Percentiles rank a stretch among this genome's conserved stretches.
Evolutionary conservation across 495 filamentous ascomycete genomes (phyloP).

Genomic region (Xylaria nigripes): DNA sequence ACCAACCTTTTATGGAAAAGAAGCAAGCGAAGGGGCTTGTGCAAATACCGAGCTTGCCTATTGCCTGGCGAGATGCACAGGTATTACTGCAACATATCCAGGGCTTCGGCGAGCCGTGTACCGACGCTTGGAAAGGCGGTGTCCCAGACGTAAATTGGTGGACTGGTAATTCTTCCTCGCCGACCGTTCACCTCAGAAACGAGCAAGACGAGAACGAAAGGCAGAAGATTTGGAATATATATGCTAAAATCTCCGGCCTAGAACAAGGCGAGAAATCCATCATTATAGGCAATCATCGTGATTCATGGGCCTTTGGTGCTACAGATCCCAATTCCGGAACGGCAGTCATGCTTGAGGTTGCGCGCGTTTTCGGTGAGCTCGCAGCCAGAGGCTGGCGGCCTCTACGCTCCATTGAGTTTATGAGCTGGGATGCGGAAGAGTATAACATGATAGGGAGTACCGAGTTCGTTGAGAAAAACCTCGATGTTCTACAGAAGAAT

Average conservation of each 20-base stretch:
- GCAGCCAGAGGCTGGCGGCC: conserved; percentile 73
- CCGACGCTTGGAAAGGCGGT: conserved; percentile 67
- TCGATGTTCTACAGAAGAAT: conserved; percentile 63
- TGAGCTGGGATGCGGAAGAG: conserved; percentile 88
- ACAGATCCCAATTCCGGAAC: conserved; percentile 81
- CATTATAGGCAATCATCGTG: conserved; percentile 88
- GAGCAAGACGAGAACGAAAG: conserved; percentile 74
- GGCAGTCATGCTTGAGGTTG: conserved; percentile 81
- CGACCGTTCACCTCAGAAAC: conserved; percentile 76
- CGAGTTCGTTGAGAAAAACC: conserved; percentile 87
- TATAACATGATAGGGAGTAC: conserved; percentile 94
- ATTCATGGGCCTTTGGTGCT: conserved; percentile 87
- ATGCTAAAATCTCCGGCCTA: conserved; percentile 70
- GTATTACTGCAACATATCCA: conserved; percentile 67
- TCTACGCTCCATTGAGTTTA: conserved; percentile 87
- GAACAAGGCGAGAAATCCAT: conserved; percentile 80
- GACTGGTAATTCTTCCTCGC: conserved; percentile 70
- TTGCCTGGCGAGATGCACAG: conserved; percentile 84
- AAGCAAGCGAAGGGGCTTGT: conserved; percentile 65
- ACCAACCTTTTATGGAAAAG: conserved; percentile 53
- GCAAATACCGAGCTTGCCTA: conserved; percentile 79
- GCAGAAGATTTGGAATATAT: conserved; percentile 84
- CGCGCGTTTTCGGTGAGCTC: conserved; percentile 73
- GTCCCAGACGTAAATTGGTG: conserved; percentile 70
- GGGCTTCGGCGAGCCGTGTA: conserved; percentile 63